Base-by-base conservation (phyloP, 2,329 filamentous ascomycete genomes). In the Arachnomyces sp. region DNA sequence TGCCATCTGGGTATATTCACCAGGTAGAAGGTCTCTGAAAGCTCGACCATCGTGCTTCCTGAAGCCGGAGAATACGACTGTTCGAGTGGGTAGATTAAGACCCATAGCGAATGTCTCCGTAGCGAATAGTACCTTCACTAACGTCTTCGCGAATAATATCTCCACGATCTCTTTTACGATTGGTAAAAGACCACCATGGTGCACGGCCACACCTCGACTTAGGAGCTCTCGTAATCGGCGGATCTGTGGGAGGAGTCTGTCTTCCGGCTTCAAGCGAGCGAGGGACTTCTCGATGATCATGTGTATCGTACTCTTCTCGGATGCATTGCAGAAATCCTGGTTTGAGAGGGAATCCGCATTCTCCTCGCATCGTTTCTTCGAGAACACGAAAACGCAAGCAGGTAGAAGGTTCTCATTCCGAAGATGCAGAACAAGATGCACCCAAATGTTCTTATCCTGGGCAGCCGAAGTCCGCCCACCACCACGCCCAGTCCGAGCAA, bases 61-160 rank as follows among this genome's bases (percentile, higher is more conserved):
- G 63, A 92, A 94, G 7, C 92, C 92, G 8, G 92, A 96, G 62
- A 98, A 98, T 2, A 96, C 90, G 0, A 98, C 92, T 1, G 92
- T 98, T 49, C 92, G 77, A 1, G 92, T 98, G 0, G 92, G 92
- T 42, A 98, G 67, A 57, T 98, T 98, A 25, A 98, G 73, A 18
- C 92, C 92, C 89, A 98, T 98, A 28, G 92, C 92, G 61, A 98
- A 98, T 0, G 92, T 98, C 61, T 98, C 92, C 0, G 92, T 98
- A 0, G 92, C 92, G 56, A 98, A 98, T 2, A 98, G 74, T 2
- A 98, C 84, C 64, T 98, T 98, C 43, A 98, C 92, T 40, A 98
- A 68, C 1, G 89, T 93, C 62, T 86, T 88, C 0, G 92, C 90
- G 53, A 98, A 98, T 12, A 98, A 66, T 39, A 98, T 94, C 61